Evolutionary conservation across 768 basidiomycete genomes (phyloP).

Genomic region (Termitomyces eurrhizus): DNA sequence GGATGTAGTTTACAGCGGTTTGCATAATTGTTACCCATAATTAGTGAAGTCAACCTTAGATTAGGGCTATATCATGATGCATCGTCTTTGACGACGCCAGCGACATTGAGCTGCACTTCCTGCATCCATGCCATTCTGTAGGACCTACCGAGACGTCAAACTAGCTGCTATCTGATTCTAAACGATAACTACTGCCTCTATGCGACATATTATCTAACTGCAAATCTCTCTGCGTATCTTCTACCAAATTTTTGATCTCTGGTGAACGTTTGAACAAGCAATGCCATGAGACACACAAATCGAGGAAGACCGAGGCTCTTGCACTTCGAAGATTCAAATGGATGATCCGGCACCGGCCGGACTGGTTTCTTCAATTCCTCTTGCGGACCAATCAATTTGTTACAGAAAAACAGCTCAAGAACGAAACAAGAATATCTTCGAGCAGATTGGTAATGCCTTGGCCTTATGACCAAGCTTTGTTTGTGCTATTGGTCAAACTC

Average conservation of each 20-base stretch:
- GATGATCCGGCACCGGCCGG: background rate
- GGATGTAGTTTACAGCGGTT: background rate
- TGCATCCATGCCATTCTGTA: background rate
- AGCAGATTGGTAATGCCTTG: too few relatives aligned
- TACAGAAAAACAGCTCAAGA: too few relatives aligned
- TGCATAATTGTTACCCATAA: too few relatives aligned
- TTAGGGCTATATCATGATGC: background rate
- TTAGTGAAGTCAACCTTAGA: background rate
- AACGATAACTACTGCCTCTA: too few relatives aligned
- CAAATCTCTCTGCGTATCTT: background rate
- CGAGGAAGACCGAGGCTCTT: background rate
- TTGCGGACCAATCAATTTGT: background rate
- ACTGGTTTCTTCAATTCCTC: conserved; percentile 1
- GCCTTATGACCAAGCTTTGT: too few relatives aligned
- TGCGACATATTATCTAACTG: background rate
- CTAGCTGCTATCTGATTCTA: background rate
- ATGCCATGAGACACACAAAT: background rate
- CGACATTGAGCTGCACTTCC: background rate
- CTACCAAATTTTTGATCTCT: background rate
- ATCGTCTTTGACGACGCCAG: background rate
- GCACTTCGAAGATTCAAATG: background rate
- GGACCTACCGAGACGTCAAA: background rate
- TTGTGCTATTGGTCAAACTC: too few relatives aligned
- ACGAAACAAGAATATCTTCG: too few relatives aligned
- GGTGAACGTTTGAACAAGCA: background rate